Evolutionary conservation across 1,284 basidiomycete genomes (phyloP).

Genomic region (Cutaneotrichosporon sp.): DNA sequence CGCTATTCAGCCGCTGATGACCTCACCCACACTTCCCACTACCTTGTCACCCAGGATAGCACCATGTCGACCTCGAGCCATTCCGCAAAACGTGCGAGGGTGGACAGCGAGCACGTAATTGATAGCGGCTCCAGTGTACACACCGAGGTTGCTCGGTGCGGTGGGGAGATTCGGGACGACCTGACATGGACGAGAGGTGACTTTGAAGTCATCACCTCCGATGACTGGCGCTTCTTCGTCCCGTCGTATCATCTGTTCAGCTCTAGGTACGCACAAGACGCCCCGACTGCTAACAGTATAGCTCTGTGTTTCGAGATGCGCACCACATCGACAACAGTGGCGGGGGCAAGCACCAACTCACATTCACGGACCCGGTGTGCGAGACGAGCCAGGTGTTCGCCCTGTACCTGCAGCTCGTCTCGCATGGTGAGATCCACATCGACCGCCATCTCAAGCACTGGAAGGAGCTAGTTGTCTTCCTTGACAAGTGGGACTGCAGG

Average conservation of each 20-base stretch:
- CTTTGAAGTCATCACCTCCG: conserved; percentile 17
- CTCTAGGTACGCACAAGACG: conserved; percentile 5
- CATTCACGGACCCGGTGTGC: neutral
- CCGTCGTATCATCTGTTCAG: conserved; percentile 19
- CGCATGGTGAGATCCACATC: neutral
- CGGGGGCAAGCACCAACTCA: neutral
- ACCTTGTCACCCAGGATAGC: neutral
- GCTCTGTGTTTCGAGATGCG: conserved; percentile 11
- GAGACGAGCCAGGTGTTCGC: conserved; percentile 3
- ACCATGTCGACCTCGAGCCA: neutral
- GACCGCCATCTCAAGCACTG: neutral
- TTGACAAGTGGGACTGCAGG: conserved; percentile 1
- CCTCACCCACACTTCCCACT: neutral
- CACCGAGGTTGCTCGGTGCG: neutral
- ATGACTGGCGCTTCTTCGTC: conserved; percentile 17
- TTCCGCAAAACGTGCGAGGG: neutral
- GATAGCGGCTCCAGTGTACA: neutral
- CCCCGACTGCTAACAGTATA: neutral
- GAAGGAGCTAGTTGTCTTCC: conserved; percentile 1
- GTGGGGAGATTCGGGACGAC: conserved; percentile 11
- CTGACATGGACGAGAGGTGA: conserved; percentile 16
- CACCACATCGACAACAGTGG: neutral
- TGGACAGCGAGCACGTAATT: neutral
- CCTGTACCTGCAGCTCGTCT: conserved; percentile 3
- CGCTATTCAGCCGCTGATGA: too few species aligned